Evolutionary conservation across 805 yeast species (phyloP).

Genomic region (Saccharomycopsis oosterbeekiorum): DNA sequence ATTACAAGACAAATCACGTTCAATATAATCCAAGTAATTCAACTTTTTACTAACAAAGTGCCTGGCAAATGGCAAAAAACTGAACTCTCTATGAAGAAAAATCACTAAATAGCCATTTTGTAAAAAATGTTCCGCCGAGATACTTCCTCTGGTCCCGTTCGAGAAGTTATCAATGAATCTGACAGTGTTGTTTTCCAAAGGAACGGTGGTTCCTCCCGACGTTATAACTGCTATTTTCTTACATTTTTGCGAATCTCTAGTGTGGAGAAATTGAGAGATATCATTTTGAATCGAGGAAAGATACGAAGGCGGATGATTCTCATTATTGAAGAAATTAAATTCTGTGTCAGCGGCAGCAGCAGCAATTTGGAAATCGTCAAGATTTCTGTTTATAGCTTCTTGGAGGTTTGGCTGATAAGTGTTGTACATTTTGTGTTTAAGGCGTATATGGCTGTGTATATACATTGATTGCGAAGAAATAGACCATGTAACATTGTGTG

Average conservation of each 20-base stretch:
- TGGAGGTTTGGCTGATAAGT: conserved; percentile 42
- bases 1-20: neutral
- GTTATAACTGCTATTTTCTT: conserved; percentile 71
- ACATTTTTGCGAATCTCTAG: conserved; percentile 29
- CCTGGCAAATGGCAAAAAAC: conserved; percentile 85
- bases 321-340: conserved; percentile 56
- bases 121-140: conserved; percentile 86
- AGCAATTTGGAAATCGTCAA: conserved; percentile 67
- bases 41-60: conserved; percentile 42
- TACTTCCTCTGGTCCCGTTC: conserved; percentile 97
- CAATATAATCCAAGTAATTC: conserved; percentile 73
- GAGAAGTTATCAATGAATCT: conserved; percentile 93
- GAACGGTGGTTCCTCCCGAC: conserved; percentile 97
- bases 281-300: conserved; percentile 49
- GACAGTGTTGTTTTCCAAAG: conserved; percentile 92
- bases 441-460: no score
- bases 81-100: conserved; percentile 85
- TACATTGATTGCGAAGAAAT: no score
- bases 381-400: conserved; percentile 69
- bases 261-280: conserved; percentile 49
- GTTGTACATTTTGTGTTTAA: neutral
- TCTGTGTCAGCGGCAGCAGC: conserved; percentile 67
- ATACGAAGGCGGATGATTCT: conserved; percentile 65
- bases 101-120: conserved; percentile 85
- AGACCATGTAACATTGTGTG: no score